phyloP scores from a whole-genome alignment of 352 stramenopile species.

The Salisapilia sapeloensis region DNA sequence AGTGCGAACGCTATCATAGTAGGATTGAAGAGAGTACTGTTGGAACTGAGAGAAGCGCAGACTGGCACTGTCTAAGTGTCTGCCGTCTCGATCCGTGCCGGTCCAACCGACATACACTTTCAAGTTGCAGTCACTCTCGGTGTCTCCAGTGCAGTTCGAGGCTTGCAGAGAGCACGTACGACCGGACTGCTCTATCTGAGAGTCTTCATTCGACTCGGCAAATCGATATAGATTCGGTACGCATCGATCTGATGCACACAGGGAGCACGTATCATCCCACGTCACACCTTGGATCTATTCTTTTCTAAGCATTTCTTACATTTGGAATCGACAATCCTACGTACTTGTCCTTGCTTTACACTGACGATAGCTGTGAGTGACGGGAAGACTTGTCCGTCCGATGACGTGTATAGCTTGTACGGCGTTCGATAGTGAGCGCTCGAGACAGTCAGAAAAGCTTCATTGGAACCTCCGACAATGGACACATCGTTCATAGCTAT shows the following conservation, averaged over 20 bases:
- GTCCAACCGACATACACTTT: slow-evolving; percentile 72
- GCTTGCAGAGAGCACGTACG: slow-evolving; percentile 45
- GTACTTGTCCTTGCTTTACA: slow-evolving; percentile 49
- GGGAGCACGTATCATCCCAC: slow-evolving; percentile 73
- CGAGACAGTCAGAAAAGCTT: slow-evolving; percentile 48
- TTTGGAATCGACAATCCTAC: no score
- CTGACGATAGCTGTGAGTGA: slow-evolving; percentile 69
- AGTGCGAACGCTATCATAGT: slow-evolving; percentile 41
- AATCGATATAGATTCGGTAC: slow-evolving; percentile 48
- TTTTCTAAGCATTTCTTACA: neutral
- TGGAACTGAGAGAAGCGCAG: slow-evolving; percentile 72
- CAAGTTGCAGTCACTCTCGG: slow-evolving; percentile 33
- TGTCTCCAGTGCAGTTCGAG: slow-evolving; percentile 15
- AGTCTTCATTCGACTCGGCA: slow-evolving; percentile 27
- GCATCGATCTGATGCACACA: slow-evolving; percentile 34
- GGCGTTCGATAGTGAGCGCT: slow-evolving; percentile 39
- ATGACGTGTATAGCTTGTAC: slow-evolving; percentile 58
- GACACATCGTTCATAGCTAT: slow-evolving; percentile 55
- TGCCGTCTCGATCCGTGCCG: slow-evolving; percentile 54
- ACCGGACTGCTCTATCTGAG: slow-evolving; percentile 21
- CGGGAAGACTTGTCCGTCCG: slow-evolving; percentile 25
- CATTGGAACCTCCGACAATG: slow-evolving; percentile 21
- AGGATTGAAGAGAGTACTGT: slow-evolving; percentile 68
- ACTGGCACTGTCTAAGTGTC: slow-evolving; percentile 59
- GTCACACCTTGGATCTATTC: slow-evolving; percentile 50